Base-by-base conservation (phyloP, 208 protist genomes). In the Lotmaria passim region DNA sequence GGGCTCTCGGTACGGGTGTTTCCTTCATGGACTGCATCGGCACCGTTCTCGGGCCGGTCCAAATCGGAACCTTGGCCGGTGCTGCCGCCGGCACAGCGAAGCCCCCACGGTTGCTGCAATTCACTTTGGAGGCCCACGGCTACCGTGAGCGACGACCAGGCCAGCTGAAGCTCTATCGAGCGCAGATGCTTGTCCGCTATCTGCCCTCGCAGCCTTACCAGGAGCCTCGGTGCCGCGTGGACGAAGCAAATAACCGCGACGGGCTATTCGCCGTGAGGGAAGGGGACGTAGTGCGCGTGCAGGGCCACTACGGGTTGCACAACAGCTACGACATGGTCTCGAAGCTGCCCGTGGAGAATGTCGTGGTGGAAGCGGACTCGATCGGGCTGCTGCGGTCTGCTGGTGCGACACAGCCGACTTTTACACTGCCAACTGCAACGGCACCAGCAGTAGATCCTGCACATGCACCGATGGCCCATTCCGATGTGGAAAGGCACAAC, bases 321-420 rank as follows among this genome's bases (percentile, higher is more conserved):
- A 73, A 58, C 24, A 89, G 73, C 56, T 90, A 81, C 75, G 89
- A 94, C 75, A 66, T 90, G 67, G 62, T 92, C 14, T 89, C 89
- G 23, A 94, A 91, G 72, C 75, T 76, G 57, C 59, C 66, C 6
- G 65, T 87, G 8, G 89, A 94, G 66, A 90, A 92, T 58, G 60
- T 73, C 19, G 79, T 92, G n/a, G 51, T 94, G 48, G 84, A 94
- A 33, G 89, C 86, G 14, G 80, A 81, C n/a, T 60, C 66, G 19
- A 59, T 94, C 24, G 84, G 82, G 17, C 59, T 91, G 50, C 66
- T 93, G 61, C 64, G 66, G 23, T 19, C n/a, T 31, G 56, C 61
- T 24, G 19, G 38, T 0, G 31, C 38, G 21, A 17, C 36, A 24
- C 36, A 41, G 52, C 19, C 24, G 4, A 15, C 28, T 1, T 11